These are phyloP conservation scores for Fraxinus ornus DNA, from an alignment of 305 asterid genomes.

Conservation along the genomic window DNA sequence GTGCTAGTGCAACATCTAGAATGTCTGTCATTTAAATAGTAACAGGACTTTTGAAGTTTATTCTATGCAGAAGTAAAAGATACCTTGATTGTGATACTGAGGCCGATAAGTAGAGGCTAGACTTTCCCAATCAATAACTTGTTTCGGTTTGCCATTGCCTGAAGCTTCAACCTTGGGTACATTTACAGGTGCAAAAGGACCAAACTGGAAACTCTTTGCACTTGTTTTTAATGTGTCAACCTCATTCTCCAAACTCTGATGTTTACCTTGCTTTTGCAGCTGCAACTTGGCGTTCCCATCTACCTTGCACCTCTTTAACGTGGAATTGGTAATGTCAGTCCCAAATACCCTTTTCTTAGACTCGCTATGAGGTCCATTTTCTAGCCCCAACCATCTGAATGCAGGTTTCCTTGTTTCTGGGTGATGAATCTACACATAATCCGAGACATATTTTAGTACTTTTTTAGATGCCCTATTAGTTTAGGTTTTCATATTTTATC, in stretches of 20 bases:
- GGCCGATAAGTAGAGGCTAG: conserved; percentile 72
- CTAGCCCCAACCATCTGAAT: conserved; percentile 87
- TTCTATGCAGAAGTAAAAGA: conserved; percentile 4
- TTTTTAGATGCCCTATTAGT: neutral
- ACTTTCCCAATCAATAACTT: conserved; percentile 66
- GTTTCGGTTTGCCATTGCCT: conserved; percentile 41
- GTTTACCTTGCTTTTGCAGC: conserved; percentile 42
- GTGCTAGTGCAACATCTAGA: neutral
- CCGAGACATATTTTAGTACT: neutral
- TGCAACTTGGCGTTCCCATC: conserved; percentile 44
- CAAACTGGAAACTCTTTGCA: conserved; percentile 61
- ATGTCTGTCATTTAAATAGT: neutral
- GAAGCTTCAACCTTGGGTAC: conserved; percentile 44
- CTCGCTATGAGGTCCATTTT: conserved; percentile 38
- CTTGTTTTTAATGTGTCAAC: conserved; percentile 37
- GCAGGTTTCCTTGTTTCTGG: conserved; percentile 95
- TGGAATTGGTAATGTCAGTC: conserved; percentile 67
- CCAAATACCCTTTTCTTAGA: conserved; percentile 84
- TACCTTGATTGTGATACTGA: conserved; percentile 96
- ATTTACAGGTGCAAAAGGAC: conserved; percentile 90
- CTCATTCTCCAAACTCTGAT: conserved; percentile 51
- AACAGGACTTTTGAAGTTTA: neutral
- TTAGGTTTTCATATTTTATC: neutral
- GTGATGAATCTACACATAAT: conserved; percentile 69
- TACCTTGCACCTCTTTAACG: conserved; percentile 57